Conservation (phyloP, 805 yeast species). For the Candida incommunis region DNA sequence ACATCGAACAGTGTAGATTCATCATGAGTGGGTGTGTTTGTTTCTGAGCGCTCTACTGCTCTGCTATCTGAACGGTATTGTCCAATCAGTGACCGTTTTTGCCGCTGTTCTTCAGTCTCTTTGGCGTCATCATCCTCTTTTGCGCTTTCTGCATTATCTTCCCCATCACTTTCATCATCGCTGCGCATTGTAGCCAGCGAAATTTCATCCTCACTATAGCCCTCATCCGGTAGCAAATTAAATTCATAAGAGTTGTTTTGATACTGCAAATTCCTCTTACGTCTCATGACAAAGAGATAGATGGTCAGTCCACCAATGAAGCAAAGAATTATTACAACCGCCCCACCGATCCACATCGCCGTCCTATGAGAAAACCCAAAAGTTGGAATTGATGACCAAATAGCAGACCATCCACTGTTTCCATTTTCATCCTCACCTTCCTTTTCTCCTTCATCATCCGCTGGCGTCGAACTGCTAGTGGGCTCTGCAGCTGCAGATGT, state of each 20-base stretch:
- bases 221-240: not conserved
- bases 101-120: not conserved
- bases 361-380: not conserved
- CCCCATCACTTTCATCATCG: not conserved
- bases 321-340: not conserved
- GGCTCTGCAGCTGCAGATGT: not conserved
- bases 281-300: not conserved
- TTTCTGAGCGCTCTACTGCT: not conserved
- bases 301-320: not conserved
- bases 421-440: too few species aligned
- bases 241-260: not conserved
- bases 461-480: not conserved
- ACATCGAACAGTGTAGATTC: not conserved
- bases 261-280: not conserved
- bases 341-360: not conserved
- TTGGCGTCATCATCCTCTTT: not conserved
- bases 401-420: too few species aligned
- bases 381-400: not conserved
- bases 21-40: not conserved
- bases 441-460: not conserved
- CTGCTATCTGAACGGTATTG: not conserved
- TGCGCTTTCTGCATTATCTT: not conserved
- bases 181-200: too few species aligned
- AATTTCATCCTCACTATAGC: not conserved
- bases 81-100: not conserved